Evolutionary conservation across 805 yeast species (phyloP).

Genomic region (Candida endomychidarum): DNA sequence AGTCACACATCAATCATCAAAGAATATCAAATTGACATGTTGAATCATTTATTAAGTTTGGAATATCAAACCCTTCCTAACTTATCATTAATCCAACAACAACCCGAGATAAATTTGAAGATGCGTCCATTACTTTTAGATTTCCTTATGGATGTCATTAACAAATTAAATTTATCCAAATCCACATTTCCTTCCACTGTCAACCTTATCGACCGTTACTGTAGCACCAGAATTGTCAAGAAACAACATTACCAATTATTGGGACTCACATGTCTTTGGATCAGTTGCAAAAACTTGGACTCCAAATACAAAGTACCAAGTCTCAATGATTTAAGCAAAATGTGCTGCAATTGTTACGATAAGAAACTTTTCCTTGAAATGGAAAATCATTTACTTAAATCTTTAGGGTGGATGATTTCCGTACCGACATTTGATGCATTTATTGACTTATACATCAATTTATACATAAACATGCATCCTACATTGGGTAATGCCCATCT

Average conservation of each 20-base stretch:
- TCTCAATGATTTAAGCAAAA: slow-evolving; percentile 49
- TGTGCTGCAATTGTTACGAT: slow-evolving; percentile 59
- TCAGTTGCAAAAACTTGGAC: slow-evolving; percentile 48
- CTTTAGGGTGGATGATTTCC: slow-evolving; percentile 63
- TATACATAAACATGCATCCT: slow-evolving; percentile 30
- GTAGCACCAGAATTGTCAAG: slow-evolving; percentile 45
- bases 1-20: slow-evolving; percentile 43
- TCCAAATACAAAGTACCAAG: slow-evolving; percentile 59
- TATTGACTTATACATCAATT: slow-evolving; percentile 54
- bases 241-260: slow-evolving; percentile 46
- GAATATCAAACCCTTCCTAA: slow-evolving; percentile 32
- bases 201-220: slow-evolving; percentile 44
- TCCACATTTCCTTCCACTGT: slow-evolving; percentile 46
- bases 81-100: slow-evolving; percentile 42
- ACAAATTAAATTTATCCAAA: slow-evolving; percentile 39
- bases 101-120: slow-evolving; percentile 44
- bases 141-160: slow-evolving; percentile 45
- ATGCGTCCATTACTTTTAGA: slow-evolving; percentile 46
- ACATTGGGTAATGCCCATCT: slow-evolving; percentile 24
- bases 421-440: slow-evolving; percentile 64
- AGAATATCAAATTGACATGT: slow-evolving; percentile 48
- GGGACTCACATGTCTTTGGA: slow-evolving; percentile 46
- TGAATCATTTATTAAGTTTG: slow-evolving; percentile 30
- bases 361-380: slow-evolving; percentile 59
- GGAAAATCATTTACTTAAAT: slow-evolving; percentile 66